Conservation (phyloP, 176 grass and related monocot genomes). For the Cocos nucifera region DNA sequence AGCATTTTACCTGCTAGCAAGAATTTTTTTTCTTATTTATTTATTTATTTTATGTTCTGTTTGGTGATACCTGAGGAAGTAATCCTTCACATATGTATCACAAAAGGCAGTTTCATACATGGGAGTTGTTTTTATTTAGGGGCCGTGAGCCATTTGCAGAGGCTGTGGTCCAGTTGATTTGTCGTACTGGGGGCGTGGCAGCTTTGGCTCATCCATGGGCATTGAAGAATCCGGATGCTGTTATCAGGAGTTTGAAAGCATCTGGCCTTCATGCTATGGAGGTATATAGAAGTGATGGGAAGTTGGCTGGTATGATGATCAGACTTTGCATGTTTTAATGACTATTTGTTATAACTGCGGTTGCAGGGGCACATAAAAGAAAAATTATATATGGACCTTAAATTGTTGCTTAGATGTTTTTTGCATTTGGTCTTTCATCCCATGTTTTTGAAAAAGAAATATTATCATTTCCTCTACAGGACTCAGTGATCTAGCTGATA, state of each 20-base stretch:
- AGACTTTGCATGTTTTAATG: neutral
- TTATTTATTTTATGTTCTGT: no score
- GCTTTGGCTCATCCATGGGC: slow-evolving; percentile 85
- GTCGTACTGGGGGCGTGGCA: slow-evolving; percentile 43
- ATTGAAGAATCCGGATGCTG: slow-evolving; percentile 48
- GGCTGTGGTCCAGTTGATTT: slow-evolving; percentile 48
- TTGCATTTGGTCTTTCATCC: no score
- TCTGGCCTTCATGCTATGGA: slow-evolving; percentile 67
- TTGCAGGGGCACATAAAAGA: no score
- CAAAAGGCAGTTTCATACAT: no score
- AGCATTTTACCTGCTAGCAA: slow-evolving; percentile 1
- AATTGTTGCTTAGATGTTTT: no score
- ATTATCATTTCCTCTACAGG: slow-evolving; percentile 23
- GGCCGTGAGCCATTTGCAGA: slow-evolving; percentile 46
- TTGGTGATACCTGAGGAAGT: no score
- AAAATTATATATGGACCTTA: no score
- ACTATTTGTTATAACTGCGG: no score
- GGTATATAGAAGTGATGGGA: slow-evolving; percentile 53
- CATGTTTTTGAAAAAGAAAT: neutral
- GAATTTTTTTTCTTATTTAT: no score
- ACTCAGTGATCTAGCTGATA: slow-evolving; percentile 50
- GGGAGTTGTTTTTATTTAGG: slow-evolving; percentile 25
- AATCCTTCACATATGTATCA: no score
- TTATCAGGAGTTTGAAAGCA: slow-evolving; percentile 47
- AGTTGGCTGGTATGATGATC: slow-evolving; percentile 51